Conservation (phyloP, 148 eudicot species). For the Polygonum maritimum region DNA sequence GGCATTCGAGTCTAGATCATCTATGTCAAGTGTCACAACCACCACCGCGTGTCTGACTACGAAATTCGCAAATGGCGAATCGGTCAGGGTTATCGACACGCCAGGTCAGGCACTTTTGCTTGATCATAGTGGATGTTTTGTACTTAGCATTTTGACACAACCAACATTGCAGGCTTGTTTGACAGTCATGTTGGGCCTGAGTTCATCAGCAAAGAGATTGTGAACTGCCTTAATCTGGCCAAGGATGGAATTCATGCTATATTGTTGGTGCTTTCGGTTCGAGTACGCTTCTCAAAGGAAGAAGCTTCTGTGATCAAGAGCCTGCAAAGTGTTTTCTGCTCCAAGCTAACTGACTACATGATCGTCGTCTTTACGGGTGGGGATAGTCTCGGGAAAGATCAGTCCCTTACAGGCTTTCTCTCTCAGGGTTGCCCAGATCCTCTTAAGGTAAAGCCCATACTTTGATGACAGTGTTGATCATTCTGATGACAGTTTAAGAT, state of each 20-base stretch:
- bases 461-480: too few relatives aligned
- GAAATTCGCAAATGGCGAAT: too few relatives aligned
- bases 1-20: too few relatives aligned
- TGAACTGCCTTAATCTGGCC: constrained; percentile 66
- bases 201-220: constrained; percentile 66
- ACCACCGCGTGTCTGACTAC: too few relatives aligned
- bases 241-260: constrained; percentile 81
- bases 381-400: not conserved
- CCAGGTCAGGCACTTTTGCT: not conserved
- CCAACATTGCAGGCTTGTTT: constrained; percentile 37
- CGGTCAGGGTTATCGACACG: too few relatives aligned
- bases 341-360: constrained; percentile 58
- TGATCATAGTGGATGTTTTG: not conserved
- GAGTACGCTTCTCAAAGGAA: constrained; percentile 47
- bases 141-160: too few relatives aligned
- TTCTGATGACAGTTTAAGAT: too few relatives aligned
- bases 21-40: too few relatives aligned
- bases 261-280: constrained; percentile 55
- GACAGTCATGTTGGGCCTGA: constrained; percentile 44
- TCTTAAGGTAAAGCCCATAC: not conserved
- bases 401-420: not conserved
- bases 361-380: constrained; percentile 25
- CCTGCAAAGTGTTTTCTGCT: constrained; percentile 37
- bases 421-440: not conserved
- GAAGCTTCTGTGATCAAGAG: constrained; percentile 46